Evolutionary conservation across 805 yeast species (phyloP).

Genomic region (Henningerozyma blattae): DNA sequence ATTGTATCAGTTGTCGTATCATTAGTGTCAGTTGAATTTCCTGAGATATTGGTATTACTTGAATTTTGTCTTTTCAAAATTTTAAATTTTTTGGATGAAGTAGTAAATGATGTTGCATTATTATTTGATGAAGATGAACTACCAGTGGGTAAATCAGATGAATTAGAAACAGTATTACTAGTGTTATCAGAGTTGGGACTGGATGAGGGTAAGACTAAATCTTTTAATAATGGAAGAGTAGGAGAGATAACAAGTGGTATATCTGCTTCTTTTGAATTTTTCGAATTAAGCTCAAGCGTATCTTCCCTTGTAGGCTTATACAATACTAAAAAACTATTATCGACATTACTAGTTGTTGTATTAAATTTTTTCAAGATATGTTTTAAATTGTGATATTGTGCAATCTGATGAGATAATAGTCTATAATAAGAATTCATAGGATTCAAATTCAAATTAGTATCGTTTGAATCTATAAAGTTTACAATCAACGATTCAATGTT

Average conservation of each 20-base stretch:
- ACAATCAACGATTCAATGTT: slow-evolving; percentile 37
- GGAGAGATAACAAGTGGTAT: no score
- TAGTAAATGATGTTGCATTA: slow-evolving; percentile 1
- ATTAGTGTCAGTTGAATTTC: background rate
- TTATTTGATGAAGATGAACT: background rate
- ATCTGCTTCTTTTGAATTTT: no score
- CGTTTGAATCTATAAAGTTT: slow-evolving; percentile 32
- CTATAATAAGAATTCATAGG: slow-evolving; percentile 62
- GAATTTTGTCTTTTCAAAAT: slow-evolving; percentile 4
- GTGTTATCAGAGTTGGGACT: no score
- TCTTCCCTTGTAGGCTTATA: no score
- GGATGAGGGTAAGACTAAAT: no score
- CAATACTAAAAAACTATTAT: slow-evolving; percentile 26
- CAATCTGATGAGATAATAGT: slow-evolving; percentile 55
- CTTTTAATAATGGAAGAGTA: background rate
- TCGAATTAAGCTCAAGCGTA: no score
- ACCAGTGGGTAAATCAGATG: background rate
- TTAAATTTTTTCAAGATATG: slow-evolving; percentile 40
- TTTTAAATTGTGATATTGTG: slow-evolving; percentile 51
- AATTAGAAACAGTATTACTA: no score
- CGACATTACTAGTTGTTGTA: slow-evolving; percentile 16
- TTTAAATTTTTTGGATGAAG: slow-evolving; percentile 2
- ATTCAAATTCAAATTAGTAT: slow-evolving; percentile 30
- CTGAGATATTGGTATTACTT: background rate
- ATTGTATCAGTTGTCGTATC: background rate